These are phyloP conservation scores for Candida sp. DNA, from an alignment of 1,139 yeast genomes.

Conservation along the genomic window DNA sequence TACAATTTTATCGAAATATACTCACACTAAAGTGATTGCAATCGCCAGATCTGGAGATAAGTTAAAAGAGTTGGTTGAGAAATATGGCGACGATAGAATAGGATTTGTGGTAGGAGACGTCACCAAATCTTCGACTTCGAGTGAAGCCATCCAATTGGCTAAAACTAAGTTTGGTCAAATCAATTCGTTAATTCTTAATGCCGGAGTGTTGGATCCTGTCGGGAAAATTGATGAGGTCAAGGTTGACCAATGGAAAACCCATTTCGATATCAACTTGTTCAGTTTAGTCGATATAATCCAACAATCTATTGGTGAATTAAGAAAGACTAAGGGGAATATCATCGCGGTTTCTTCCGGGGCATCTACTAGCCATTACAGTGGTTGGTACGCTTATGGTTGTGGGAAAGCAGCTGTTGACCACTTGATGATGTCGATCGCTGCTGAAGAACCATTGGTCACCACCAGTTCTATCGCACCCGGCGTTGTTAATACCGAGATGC, in stretches of 20 bases:
- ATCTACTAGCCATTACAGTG: constrained; percentile 52
- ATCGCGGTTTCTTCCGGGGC: constrained; percentile 90
- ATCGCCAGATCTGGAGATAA: constrained; percentile 63
- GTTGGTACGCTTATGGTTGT: constrained; percentile 91
- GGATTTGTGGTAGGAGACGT: constrained; percentile 68
- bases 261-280: constrained; percentile 78
- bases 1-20: constrained; percentile 36
- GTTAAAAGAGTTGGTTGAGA: constrained; percentile 37
- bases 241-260: constrained; percentile 54
- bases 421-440: constrained; percentile 60
- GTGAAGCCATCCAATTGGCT: constrained; percentile 46
- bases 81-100: constrained; percentile 49
- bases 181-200: constrained; percentile 77
- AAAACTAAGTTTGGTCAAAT: constrained; percentile 54
- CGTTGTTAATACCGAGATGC: constrained; percentile 90
- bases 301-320: constrained; percentile 56
- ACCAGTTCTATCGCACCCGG: constrained; percentile 87
- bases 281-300: constrained; percentile 65
- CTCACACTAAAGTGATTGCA: constrained; percentile 54
- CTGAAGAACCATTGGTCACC: constrained; percentile 59
- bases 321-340: constrained; percentile 54
- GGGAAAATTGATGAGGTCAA: constrained; percentile 48
- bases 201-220: constrained; percentile 87
- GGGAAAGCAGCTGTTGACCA: constrained; percentile 90
- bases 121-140: constrained; percentile 33